Evolutionary conservation across 805 yeast genomes (phyloP), one percentile per base, ranked within the genome.

Genomic region (Spathaspora gorwiae): DNA sequence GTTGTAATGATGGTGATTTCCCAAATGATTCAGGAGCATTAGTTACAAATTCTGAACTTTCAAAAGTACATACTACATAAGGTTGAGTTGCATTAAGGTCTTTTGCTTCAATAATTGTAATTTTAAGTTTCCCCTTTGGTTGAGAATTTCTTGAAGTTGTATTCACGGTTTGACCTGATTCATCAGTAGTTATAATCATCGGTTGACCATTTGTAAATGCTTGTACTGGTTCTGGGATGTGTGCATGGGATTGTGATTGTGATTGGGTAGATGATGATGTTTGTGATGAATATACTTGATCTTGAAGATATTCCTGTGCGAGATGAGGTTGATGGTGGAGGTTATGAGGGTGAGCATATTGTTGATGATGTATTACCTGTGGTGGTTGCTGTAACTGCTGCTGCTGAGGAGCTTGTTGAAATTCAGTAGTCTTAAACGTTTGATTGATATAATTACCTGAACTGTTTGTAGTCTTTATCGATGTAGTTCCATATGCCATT

Each of bases 1-100:
- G 9, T 35, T 37, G 35, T 12, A 45, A 37, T 15, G 55, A 39
- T 7, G 66, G 68, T 2, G 63, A 58, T 39, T 61, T 63, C 7
- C 69, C 65, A 47, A 55, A 60, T 26, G 77, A 72, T 42, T 76
- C 85, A 1, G 95, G 89, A 5, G 90, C 90, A 50, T 82, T 81
- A 26, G 96, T 83, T 48, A 92, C 90, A 52, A 83, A 87, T 67
- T 94, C 98, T 1, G 95, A 84, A 49, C 92, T 84, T 62, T 89
- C 96, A 70, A 87, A 90, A 9, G 95, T 85, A 64, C 95, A 87
- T 33, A 90, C 96, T 14, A 87, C 96, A 62, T 90, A 85, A 3
- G 96, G 97, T 54, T 79, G 86, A 3, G 92, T 73, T 60, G 58
- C 71, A 35, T 73, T 66, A 31, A 83, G 78, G 54, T 82, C 83